Conservation (phyloP, 148 eudicot genomes). For the Chenopodium quinoa region DNA sequence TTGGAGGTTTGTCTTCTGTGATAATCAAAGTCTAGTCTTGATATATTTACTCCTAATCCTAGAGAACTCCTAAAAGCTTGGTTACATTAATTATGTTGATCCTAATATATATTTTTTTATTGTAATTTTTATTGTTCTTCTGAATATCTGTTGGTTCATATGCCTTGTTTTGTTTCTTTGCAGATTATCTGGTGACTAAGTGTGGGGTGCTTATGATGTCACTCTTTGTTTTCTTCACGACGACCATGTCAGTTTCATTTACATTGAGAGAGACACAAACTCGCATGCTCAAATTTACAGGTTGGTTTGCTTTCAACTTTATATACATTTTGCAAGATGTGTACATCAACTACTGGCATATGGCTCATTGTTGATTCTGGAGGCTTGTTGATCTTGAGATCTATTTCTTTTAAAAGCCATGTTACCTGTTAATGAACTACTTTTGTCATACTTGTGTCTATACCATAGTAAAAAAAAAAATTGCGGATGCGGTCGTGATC, state of each 20-base stretch:
- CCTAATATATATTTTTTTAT: neutral
- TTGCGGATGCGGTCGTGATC: too few relatives aligned
- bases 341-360: constrained; percentile 6
- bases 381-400: neutral
- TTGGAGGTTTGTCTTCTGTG: constrained; percentile 66
- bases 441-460: neutral
- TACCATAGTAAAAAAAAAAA: too few relatives aligned
- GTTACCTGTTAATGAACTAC: neutral
- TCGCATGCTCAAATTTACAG: constrained; percentile 98
- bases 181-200: constrained; percentile 95
- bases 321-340: constrained; percentile 6
- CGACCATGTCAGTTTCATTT: constrained; percentile 99
- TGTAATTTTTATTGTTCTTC: neutral
- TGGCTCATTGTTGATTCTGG: neutral
- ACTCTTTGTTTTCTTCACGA: constrained; percentile 98
- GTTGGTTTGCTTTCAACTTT: constrained; percentile 37
- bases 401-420: neutral
- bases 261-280: constrained; percentile 98
- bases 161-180: constrained; percentile 24
- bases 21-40: neutral
- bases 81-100: neutral
- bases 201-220: constrained; percentile 99
- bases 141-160: constrained; percentile 15
- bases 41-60: neutral
- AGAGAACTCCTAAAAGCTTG: neutral